These are phyloP conservation scores for Gymnopilus junonius DNA, from an alignment of 768 basidiomycete species.

Conservation along the genomic window DNA sequence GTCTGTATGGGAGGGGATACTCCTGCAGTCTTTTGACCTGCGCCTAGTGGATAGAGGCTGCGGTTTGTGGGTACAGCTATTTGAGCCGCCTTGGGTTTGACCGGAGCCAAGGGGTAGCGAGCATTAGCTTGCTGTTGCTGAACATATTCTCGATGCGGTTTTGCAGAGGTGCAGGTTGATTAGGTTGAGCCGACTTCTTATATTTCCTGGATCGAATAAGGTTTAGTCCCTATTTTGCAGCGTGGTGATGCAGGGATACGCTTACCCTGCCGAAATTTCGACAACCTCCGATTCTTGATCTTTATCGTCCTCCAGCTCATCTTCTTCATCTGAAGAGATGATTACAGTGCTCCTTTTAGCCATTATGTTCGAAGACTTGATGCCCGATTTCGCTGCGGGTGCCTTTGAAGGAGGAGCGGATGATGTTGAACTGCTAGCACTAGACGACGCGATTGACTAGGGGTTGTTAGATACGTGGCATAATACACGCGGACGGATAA, in stretches of 20 bases:
- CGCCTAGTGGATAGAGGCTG: slow-evolving; percentile 18
- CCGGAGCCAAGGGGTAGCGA: slow-evolving; percentile 4
- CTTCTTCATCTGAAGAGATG: slow-evolving; percentile 44
- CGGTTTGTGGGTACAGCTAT: slow-evolving; percentile 40
- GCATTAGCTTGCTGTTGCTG: background rate
- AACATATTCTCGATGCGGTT: background rate
- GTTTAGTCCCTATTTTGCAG: slow-evolving; percentile 2
- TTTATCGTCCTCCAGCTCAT: slow-evolving; percentile 21
- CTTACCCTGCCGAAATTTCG: slow-evolving; percentile 17
- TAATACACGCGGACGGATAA: background rate
- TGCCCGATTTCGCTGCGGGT: slow-evolving; percentile 1
- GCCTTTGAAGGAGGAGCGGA: slow-evolving; percentile 15
- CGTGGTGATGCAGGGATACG: slow-evolving; percentile 1
- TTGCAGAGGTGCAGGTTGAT: slow-evolving; percentile 2
- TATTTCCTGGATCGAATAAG: background rate
- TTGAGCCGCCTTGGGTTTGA: slow-evolving; percentile 15
- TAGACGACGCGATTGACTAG: slow-evolving; percentile 33
- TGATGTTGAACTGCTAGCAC: slow-evolving; percentile 21
- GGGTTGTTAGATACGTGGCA: background rate
- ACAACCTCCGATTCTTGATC: slow-evolving; percentile 24
- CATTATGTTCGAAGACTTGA: slow-evolving; percentile 3
- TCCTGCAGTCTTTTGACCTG: slow-evolving; percentile 17
- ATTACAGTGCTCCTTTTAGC: slow-evolving; percentile 27
- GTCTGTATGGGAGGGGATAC: slow-evolving; percentile 2
- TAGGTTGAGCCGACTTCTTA: slow-evolving; percentile 6